Evolutionary conservation across 2,329 filamentous ascomycete species (phyloP).

Genomic region (Hypoxylon sp.): DNA sequence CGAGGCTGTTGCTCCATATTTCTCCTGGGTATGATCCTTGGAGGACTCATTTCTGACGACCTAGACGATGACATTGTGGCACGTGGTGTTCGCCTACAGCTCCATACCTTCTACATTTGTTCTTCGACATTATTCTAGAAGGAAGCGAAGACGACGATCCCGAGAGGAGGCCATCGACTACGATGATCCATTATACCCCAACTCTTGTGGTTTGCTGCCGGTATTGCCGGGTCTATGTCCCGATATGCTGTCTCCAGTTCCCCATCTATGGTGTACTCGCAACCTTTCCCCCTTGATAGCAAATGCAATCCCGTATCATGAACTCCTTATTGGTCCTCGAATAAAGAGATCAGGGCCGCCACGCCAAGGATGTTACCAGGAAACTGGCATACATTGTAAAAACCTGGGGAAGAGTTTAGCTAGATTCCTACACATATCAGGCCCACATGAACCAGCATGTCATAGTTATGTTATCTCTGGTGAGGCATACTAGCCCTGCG

Average conservation of each 20-base stretch:
- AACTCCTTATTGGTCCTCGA: slow-evolving; percentile 4
- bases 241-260: slow-evolving; percentile 5
- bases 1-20: slow-evolving; percentile 24
- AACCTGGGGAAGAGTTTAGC: slow-evolving; percentile 35
- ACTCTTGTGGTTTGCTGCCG: slow-evolving; percentile 37
- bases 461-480: background rate
- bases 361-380: slow-evolving; percentile 3
- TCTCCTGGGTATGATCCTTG: slow-evolving; percentile 11
- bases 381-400: slow-evolving; percentile 10
- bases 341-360: background rate
- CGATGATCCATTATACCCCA: slow-evolving; percentile 10
- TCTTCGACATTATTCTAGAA: slow-evolving; percentile 36
- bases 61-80: slow-evolving; percentile 2
- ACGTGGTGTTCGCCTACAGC: slow-evolving; percentile 18
- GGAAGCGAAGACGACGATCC: slow-evolving; percentile 10
- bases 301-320: slow-evolving; percentile 8
- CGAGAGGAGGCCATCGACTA: slow-evolving; percentile 4
- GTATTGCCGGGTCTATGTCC: slow-evolving; percentile 1
- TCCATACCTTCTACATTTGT: background rate
- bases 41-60: slow-evolving; percentile 7
- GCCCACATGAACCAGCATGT: background rate
- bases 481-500: slow-evolving; percentile 1
- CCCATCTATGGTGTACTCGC: background rate
- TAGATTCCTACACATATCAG: background rate
- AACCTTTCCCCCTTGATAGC: background rate